Evolutionary conservation across 2,329 filamentous ascomycete species (phyloP).

Genomic region (Ceratocystis smalleyi): DNA sequence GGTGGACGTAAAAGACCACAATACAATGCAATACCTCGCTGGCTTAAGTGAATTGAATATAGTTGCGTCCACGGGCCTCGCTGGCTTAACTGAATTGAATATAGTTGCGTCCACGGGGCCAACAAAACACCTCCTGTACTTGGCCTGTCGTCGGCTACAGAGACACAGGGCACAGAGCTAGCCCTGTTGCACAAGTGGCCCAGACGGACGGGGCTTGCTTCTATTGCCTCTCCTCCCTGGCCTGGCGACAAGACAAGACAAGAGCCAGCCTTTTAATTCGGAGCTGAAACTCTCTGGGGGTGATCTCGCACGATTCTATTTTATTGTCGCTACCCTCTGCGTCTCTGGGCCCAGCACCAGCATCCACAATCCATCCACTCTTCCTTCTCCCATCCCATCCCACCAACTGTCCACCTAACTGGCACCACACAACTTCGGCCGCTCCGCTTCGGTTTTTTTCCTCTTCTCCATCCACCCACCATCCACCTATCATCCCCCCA

Average conservation of each 20-base stretch:
- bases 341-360: not conserved
- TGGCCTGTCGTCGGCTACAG: too few relatives aligned
- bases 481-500: too few relatives aligned
- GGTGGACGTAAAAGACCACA: too few relatives aligned
- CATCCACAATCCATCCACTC: not conserved
- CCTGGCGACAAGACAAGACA: not conserved
- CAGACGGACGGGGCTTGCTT: not conserved
- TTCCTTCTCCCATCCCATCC: not conserved
- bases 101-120: too few relatives aligned
- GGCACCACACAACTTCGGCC: not conserved
- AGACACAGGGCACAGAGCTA: not conserved
- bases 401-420: not conserved
- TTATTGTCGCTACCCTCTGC: not conserved
- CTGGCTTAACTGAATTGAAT: too few relatives aligned
- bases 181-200: not conserved
- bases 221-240: not conserved
- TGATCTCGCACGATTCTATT: not conserved
- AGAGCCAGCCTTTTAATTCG: slow-evolving; percentile 5
- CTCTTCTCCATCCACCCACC: not conserved
- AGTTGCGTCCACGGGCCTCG: too few relatives aligned
- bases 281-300: slow-evolving; percentile 7
- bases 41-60: too few relatives aligned
- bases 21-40: too few relatives aligned
- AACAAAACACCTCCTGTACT: too few relatives aligned
- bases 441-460: not conserved